Evolutionary conservation across 805 yeast genomes (phyloP).

Genomic region (Dipodascus albidus): DNA sequence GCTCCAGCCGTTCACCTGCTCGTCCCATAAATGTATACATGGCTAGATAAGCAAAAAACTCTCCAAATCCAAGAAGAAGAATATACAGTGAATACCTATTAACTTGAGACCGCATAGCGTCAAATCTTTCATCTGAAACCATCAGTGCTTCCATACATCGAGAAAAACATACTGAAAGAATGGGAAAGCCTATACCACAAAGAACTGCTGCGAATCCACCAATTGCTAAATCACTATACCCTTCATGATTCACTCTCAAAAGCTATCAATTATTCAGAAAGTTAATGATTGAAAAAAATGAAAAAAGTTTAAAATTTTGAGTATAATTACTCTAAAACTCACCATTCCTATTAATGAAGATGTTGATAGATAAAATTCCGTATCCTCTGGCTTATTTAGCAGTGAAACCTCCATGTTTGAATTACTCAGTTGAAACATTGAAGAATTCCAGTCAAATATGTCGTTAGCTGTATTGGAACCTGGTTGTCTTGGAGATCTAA

Average conservation of each 20-base stretch:
- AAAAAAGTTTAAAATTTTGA: too few species aligned
- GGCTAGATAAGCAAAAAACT: constrained; percentile 13
- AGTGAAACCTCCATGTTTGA: too few species aligned
- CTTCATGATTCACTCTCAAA: constrained; percentile 15
- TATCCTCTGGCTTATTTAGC: too few species aligned
- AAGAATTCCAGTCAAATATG: not conserved
- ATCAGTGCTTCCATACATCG: constrained; percentile 20
- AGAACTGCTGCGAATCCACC: constrained; percentile 16
- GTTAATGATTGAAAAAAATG: not conserved
- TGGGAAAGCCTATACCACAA: constrained; percentile 24
- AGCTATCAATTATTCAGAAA: too few species aligned
- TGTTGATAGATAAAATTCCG: not conserved
- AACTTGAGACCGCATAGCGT: constrained; percentile 21
- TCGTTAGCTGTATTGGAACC: constrained; percentile 2
- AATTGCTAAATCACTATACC: constrained; percentile 12
- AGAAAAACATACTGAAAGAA: constrained; percentile 25
- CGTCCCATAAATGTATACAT: constrained; percentile 13
- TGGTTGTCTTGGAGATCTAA: not conserved
- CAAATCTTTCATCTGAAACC: constrained; percentile 18
- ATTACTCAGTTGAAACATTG: not conserved
- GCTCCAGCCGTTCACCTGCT: constrained; percentile 21
- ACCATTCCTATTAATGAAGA: not conserved
- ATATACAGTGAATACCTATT: constrained; percentile 20
- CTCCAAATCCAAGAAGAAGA: constrained; percentile 19
- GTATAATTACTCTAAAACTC: not conserved